Evolutionary conservation across 768 basidiomycete species (phyloP).

Genomic region (Mycena alexandri): DNA sequence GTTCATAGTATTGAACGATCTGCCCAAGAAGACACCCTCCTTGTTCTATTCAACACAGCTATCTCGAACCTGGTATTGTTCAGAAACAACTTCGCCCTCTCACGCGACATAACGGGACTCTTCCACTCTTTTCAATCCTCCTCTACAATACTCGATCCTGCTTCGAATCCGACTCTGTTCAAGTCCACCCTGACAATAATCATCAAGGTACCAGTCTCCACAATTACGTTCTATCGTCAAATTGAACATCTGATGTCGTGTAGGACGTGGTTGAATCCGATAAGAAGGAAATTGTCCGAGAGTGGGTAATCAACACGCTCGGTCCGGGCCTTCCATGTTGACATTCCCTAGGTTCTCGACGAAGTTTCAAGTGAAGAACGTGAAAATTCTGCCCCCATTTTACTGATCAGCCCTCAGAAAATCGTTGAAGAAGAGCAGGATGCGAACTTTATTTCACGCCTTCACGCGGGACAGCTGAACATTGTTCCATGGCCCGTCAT

Average conservation of each 20-base stretch:
- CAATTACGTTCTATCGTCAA: not conserved
- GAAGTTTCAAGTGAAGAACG: constrained; percentile 56
- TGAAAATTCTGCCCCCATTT: not conserved
- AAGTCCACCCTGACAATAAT: constrained; percentile 71
- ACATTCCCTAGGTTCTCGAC: constrained; percentile 58
- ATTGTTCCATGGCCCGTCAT: constrained; percentile 81
- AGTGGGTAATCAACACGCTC: constrained; percentile 52
- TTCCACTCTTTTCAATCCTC: constrained; percentile 74
- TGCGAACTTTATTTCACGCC: constrained; percentile 70
- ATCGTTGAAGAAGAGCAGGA: constrained; percentile 75
- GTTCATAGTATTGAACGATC: constrained; percentile 76
- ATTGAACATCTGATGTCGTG: not conserved
- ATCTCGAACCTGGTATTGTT: constrained; percentile 75
- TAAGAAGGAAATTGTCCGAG: constrained; percentile 67
- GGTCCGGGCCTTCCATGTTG: not conserved
- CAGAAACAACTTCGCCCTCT: constrained; percentile 74
- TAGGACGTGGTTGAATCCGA: constrained; percentile 77
- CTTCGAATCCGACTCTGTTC: constrained; percentile 69
- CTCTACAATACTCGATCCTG: constrained; percentile 69
- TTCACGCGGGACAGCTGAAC: constrained; percentile 66
- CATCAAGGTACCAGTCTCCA: constrained; percentile 60
- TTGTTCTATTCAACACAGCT: constrained; percentile 75
- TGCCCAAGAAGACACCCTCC: constrained; percentile 71
- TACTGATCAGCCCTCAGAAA: constrained; percentile 47
- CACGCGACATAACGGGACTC: constrained; percentile 69